phyloP scores from a whole-genome alignment of 129 eudicot species.

The Lonicera japonica region DNA sequence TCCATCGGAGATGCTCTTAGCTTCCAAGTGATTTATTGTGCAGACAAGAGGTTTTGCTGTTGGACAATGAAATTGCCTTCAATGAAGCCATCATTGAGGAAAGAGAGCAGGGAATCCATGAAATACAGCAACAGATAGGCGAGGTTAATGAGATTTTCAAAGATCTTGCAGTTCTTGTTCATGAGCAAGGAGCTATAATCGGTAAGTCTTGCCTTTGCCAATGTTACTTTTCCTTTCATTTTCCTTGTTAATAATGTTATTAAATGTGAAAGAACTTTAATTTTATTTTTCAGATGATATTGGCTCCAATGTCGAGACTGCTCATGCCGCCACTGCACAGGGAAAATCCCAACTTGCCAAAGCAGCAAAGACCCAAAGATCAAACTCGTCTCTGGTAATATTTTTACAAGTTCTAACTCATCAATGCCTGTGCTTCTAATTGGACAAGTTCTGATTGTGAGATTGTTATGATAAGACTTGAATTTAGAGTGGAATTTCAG shows the following conservation, averaged over 20 bases:
- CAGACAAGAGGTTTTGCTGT: conserved; percentile 64
- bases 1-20: too few species aligned
- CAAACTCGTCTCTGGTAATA: conserved; percentile 92
- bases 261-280: neutral
- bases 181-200: conserved; percentile 91
- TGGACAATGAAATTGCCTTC: conserved; percentile 71
- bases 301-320: conserved; percentile 66
- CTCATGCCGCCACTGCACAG: conserved; percentile 89
- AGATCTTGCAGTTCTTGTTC: conserved; percentile 62
- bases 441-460: too few species aligned
- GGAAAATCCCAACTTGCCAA: conserved; percentile 77
- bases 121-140: conserved; percentile 55
- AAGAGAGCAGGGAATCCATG: conserved; percentile 75
- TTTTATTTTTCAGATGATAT: conserved; percentile 81
- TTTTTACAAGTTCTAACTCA: neutral
- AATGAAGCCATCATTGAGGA: conserved; percentile 80
- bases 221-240: neutral
- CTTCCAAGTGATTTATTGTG: conserved; percentile 5
- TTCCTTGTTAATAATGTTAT: neutral
- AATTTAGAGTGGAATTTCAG: too few species aligned
- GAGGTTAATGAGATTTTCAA: conserved; percentile 66
- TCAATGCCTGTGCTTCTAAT: neutral
- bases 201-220: conserved; percentile 30
- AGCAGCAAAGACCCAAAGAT: conserved; percentile 78
- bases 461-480: too few species aligned